phyloP scores from a whole-genome alignment of 2,329 filamentous ascomycete species.

The Aureobasidium sp. region DNA sequence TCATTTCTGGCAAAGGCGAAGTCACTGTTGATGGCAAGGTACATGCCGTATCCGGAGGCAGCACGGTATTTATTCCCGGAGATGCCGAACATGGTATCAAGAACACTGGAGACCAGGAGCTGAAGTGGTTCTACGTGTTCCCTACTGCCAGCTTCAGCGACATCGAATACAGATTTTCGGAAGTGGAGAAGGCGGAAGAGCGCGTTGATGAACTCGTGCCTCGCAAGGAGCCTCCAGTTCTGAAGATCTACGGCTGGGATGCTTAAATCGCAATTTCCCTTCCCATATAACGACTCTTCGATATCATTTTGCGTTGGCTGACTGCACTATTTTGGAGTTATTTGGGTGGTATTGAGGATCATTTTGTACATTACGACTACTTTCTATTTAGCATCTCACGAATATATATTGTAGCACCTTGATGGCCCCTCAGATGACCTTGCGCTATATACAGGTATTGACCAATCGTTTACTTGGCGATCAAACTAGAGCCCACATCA shows the following conservation, averaged over 20 bases:
- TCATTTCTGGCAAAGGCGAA: conserved; percentile 33
- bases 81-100: conserved; percentile 37
- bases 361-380: neutral
- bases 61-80: conserved; percentile 36
- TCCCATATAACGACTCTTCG: neutral
- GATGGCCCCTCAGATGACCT: neutral
- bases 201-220: neutral
- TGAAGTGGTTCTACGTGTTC: conserved; percentile 17
- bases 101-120: conserved; percentile 4
- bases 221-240: neutral
- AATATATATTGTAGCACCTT: neutral
- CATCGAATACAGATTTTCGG: conserved; percentile 16
- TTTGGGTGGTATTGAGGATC: neutral
- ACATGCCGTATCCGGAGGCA: conserved; percentile 29
- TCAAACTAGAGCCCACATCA: neutral
- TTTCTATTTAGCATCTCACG: neutral
- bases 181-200: neutral
- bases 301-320: neutral
- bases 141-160: conserved; percentile 13
- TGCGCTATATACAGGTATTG: neutral
- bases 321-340: neutral
- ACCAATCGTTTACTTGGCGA: neutral
- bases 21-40: conserved; percentile 34
- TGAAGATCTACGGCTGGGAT: conserved; percentile 2
- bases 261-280: neutral